Base-by-base conservation (phyloP, 108 stramenopile genomes). In the Fragilaria radians region DNA sequence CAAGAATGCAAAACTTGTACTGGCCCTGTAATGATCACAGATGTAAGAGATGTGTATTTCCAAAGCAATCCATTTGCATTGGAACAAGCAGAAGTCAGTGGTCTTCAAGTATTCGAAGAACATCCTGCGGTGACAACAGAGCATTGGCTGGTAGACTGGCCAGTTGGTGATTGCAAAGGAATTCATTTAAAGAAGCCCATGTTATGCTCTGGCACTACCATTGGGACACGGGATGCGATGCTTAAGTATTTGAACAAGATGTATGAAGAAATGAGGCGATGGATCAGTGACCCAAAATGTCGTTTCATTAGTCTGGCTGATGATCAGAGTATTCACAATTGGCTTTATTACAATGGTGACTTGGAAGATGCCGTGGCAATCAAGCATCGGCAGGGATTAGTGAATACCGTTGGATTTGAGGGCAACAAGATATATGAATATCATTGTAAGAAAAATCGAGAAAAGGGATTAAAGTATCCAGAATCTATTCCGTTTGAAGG, bases 311-410 rank as follows among this genome's bases (percentile, higher is more conserved):
- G 68, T 59, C 48, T 66, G 19, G 88, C 72, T 14, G 78, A 79
- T 46, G 78, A 88, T 48, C 87, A 89, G 66, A 71, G 72, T n/a
- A 84, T 89, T 61, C 88, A 89, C 70, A 89, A 89, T 56, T 86
- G 81, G 52, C 57, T 89, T 49, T 89, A 61, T 65, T 89, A 89
- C 50, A 65, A 79, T 18, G 79, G 79, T 24, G 33, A 68, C 25
- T 64, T 86, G 0, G 66, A 76, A 21, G 69, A 71, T 65, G 82
- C 78, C 1, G 52, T 56, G 18, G 54, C 76, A 11, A 47, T 70
- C 2, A 52, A 52, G 22, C 61, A 76, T 28, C 68, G 75, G 19
- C 18, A 19, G 3, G 75, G 70, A 0, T 47, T 71, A 11, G 70
- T 71, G 28, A 33, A 71, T 58, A 76, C 70, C 11, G 70, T 71